Evolutionary conservation across 768 basidiomycete genomes (phyloP), one percentile per base, ranked within the genome.

Genomic region (Boletus eberwhitei): DNA sequence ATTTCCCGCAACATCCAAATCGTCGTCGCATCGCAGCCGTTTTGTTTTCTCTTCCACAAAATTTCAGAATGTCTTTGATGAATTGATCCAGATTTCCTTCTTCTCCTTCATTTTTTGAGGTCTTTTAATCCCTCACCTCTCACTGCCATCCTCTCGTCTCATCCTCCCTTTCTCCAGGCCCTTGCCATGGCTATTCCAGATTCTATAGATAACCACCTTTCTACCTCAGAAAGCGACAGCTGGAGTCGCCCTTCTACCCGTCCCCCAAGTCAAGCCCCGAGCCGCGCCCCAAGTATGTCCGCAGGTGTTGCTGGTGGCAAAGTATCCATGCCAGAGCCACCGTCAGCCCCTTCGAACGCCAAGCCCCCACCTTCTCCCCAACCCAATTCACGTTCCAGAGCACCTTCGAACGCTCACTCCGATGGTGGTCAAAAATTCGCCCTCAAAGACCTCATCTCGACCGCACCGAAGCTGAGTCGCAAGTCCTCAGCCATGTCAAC

Each of bases 371-470:
- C 57, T 24, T 57, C 68, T 31, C 53, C 62, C 45, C 47, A 58
- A 17, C 48, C 71, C 56, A 53, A 58, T 61, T 51, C 64, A 51
- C 75, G 63, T 55, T 68, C 72, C 61, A 62, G 64, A 64, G 77
- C 50, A 54, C 74, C 53, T 71, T 80, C 65, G 54, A 85, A 59
- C 71, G 79, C 70, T 74, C 81, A 73, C 16, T 83, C 85, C 52
- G 82, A 84, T 40, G 76, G 74, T 6, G 77, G 80, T 43, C 86
- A 88, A 67, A 89, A 84, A 72, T 94, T 94, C 74, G 88, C 79
- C 39, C 81, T 97, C 63, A 94, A 89, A 53, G 82, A 94, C 67
- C 80, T 97, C 26, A 79, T 95, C 55, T 77, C 77, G 22, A 76
- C 74, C 43, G 85, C 83, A 0, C 89, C 92, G 24, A 96, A 92